phyloP scores from a whole-genome alignment of 495 filamentous ascomycete species.

The Xylaria telfairii region DNA sequence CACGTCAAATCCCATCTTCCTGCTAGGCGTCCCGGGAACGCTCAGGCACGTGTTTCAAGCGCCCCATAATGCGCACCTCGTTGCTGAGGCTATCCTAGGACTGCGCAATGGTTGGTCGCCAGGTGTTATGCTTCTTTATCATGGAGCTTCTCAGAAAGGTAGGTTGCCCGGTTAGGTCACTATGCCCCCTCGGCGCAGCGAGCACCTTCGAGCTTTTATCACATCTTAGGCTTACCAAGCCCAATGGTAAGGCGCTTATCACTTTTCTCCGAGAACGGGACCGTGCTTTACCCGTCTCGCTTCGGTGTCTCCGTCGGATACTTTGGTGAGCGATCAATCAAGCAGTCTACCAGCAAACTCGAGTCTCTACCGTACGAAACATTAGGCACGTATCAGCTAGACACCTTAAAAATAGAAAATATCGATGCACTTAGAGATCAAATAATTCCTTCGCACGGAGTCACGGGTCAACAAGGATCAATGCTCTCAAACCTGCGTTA shows the following conservation, averaged over 20 bases:
- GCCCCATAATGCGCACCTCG: constrained; percentile 14
- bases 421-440: neutral
- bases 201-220: constrained; percentile 1
- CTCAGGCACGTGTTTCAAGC: constrained; percentile 30
- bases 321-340: neutral
- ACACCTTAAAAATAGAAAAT: neutral
- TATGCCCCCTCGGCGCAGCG: constrained; percentile 20
- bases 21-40: constrained; percentile 21
- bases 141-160: constrained; percentile 18
- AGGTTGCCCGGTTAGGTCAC: constrained; percentile 22
- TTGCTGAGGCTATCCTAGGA: constrained; percentile 21
- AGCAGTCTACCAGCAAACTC: neutral
- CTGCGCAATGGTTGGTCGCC: constrained; percentile 29
- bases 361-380: neutral
- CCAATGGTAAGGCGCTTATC: constrained; percentile 22
- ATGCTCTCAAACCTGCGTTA: constrained; percentile 7
- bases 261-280: constrained; percentile 24
- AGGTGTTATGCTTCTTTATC: constrained; percentile 22
- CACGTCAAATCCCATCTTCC: constrained; percentile 35
- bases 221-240: constrained; percentile 11
- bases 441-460: neutral
- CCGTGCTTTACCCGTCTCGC: neutral
- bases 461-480: neutral
- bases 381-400: neutral
- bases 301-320: neutral